Percentiles rank a stretch among this genome's conserved stretches.
phyloP scores from a whole-genome alignment of 495 filamentous ascomycete species.

The Staphylotrichum longicolle region DNA sequence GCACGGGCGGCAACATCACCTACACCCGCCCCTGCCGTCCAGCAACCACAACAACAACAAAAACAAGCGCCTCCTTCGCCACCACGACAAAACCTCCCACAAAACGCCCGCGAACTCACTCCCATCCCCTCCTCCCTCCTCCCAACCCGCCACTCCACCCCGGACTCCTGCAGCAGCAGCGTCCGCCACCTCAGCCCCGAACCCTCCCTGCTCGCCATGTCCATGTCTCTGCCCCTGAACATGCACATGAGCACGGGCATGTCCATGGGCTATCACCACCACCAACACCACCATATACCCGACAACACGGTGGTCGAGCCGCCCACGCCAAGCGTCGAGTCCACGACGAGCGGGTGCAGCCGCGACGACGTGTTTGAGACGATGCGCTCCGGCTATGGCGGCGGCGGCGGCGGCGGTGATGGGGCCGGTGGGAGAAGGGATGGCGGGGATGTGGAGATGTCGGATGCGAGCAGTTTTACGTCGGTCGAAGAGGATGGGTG shows the following conservation, averaged over 20 bases:
- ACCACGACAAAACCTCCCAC: slow-evolving; percentile 7
- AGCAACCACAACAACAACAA: slow-evolving; percentile 1
- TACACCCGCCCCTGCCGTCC: neutral
- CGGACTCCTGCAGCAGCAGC: slow-evolving; percentile 3
- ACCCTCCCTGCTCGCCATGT: neutral
- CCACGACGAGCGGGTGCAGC: slow-evolving; percentile 22
- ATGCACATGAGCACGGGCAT: neutral
- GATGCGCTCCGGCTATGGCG: neutral
- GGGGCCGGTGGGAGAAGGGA: neutral
- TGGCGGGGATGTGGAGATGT: slow-evolving; percentile 43
- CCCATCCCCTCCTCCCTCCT: slow-evolving; percentile 18
- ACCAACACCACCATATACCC: no score
- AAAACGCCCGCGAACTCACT: slow-evolving; percentile 14
- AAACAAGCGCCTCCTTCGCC: neutral
- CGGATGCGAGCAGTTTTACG: slow-evolving; percentile 38
- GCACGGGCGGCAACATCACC: slow-evolving; percentile 3
- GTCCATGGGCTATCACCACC: neutral
- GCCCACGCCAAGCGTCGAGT: slow-evolving; percentile 22
- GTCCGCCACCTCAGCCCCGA: slow-evolving; percentile 9
- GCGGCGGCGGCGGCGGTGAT: neutral
- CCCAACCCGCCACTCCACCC: slow-evolving; percentile 13
- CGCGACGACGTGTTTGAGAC: slow-evolving; percentile 30
- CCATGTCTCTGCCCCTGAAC: neutral
- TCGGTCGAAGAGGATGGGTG: slow-evolving; percentile 29
- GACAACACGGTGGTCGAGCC: slow-evolving; percentile 5